These are phyloP conservation scores for Hypoxylon cercidicola DNA, from an alignment of 495 filamentous ascomycete species.

Conservation along the genomic window DNA sequence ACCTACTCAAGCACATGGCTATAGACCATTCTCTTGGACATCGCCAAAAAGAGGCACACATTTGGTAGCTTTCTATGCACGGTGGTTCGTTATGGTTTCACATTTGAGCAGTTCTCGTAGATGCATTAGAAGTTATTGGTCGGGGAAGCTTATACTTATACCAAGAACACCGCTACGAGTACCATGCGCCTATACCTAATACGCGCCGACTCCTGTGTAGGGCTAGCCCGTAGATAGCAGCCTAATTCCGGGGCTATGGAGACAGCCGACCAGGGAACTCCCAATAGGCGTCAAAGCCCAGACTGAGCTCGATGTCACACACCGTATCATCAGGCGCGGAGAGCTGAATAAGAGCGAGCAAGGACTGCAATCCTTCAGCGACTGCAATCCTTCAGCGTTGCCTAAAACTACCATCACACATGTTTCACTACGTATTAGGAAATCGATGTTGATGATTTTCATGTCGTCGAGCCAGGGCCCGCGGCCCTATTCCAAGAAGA, in stretches of 20 bases:
- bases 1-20: no score
- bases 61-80: no score
- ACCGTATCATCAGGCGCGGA: constrained; percentile 4
- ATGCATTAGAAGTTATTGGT: no score
- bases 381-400: no score
- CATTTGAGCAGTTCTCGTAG: no score
- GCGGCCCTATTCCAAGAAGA: constrained; percentile 1
- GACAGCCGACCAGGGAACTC: neutral
- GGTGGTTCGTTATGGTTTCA: no score
- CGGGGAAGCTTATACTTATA: no score
- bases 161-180: no score
- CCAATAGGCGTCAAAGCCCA: no score
- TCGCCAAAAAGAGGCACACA: no score
- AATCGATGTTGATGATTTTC: neutral
- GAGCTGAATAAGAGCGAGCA: neutral
- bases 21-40: no score
- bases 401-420: neutral
- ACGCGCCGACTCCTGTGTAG: constrained; percentile 7
- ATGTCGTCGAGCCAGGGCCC: neutral
- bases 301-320: neutral
- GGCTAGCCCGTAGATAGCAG: constrained; percentile 1
- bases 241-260: neutral
- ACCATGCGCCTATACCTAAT: neutral
- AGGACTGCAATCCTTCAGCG: constrained; percentile 5
- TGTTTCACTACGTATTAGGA: neutral